Percentiles rank a stretch among this genome's conserved stretches.
These are phyloP conservation scores for Meripilus lineatus DNA, from an alignment of 1,284 basidiomycete genomes.

Conservation along the genomic window DNA sequence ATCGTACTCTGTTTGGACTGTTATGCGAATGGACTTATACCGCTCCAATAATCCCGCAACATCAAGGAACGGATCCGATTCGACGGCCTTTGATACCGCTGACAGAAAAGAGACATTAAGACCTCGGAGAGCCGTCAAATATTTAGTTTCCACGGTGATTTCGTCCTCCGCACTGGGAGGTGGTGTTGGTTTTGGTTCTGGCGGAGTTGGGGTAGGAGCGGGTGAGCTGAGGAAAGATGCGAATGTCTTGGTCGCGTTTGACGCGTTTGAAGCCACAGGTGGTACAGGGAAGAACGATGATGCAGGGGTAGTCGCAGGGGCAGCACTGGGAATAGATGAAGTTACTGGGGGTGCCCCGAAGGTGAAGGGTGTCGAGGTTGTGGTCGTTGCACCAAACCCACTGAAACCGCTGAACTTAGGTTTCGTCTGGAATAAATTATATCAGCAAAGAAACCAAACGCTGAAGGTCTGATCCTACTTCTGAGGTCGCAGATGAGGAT, in stretches of 20 bases:
- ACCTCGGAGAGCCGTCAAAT: slow-evolving; percentile 75
- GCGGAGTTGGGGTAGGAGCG: slow-evolving; percentile 11
- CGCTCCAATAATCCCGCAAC: slow-evolving; percentile 54
- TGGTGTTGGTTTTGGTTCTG: slow-evolving; percentile 11
- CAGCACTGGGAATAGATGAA: too few relatives aligned
- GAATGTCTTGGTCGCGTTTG: slow-evolving; percentile 32
- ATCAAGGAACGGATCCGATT: slow-evolving; percentile 76
- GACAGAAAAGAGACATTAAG: slow-evolving; percentile 73
- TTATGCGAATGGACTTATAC: slow-evolving; percentile 54
- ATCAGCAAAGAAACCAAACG: slow-evolving; percentile 1
- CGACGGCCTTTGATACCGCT: slow-evolving; percentile 57
- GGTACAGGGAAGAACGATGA: slow-evolving; percentile 8
- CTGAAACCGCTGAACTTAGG: slow-evolving; percentile 41
- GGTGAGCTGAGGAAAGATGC: slow-evolving; percentile 25
- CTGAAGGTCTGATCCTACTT: slow-evolving; percentile 9
- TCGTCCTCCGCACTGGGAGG: slow-evolving; percentile 19
- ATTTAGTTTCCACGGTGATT: slow-evolving; percentile 41
- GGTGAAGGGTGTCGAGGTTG: background rate
- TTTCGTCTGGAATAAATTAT: background rate
- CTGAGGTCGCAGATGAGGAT: slow-evolving; percentile 11
- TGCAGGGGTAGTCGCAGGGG: slow-evolving; percentile 8
- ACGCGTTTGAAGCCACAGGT: slow-evolving; percentile 7
- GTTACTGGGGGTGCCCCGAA: background rate
- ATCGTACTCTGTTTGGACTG: slow-evolving; percentile 39
- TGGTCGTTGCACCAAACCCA: slow-evolving; percentile 38